Evolutionary conservation across 169 alveolate genomes (phyloP).

Genomic region (Pseudocohnilembus persalinus): DNA sequence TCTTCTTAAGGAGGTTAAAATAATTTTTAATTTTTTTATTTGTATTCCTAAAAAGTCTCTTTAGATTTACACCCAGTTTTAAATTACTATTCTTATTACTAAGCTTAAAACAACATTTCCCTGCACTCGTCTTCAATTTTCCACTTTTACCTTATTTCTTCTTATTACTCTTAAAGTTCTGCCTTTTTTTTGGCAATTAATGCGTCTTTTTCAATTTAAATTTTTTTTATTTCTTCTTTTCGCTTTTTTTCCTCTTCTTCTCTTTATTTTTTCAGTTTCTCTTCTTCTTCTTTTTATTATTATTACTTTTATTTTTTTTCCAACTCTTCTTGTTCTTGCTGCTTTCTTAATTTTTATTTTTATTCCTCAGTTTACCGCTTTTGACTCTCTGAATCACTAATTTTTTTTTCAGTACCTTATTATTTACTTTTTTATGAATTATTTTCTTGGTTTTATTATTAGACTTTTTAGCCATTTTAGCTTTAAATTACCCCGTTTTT

Average conservation of each 20-base stretch:
- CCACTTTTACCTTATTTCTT: neutral
- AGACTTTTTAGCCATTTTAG: too few relatives aligned
- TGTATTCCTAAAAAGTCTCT: neutral
- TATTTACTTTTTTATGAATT: too few relatives aligned
- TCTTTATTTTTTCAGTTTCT: neutral
- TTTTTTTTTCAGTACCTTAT: too few relatives aligned
- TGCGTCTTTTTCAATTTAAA: neutral
- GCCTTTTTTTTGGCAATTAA: neutral
- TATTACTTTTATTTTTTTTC: neutral
- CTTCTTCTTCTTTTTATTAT: neutral
- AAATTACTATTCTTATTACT: too few relatives aligned
- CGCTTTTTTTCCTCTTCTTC: neutral
- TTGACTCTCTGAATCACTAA: neutral
- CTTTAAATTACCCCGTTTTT: too few relatives aligned
- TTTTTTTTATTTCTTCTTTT: too few relatives aligned
- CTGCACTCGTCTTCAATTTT: neutral
- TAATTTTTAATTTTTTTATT: too few relatives aligned
- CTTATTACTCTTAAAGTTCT: neutral
- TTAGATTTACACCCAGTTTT: neutral
- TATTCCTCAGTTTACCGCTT: neutral
- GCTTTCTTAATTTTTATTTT: neutral
- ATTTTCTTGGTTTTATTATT: too few relatives aligned
- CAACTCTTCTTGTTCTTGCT: neutral
- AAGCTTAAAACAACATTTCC: neutral
- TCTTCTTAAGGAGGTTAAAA: neutral